Percentiles rank a stretch among this genome's conserved stretches.
Conservation (phyloP, 2,329 filamentous ascomycete species). For the Claviceps digitariae region DNA sequence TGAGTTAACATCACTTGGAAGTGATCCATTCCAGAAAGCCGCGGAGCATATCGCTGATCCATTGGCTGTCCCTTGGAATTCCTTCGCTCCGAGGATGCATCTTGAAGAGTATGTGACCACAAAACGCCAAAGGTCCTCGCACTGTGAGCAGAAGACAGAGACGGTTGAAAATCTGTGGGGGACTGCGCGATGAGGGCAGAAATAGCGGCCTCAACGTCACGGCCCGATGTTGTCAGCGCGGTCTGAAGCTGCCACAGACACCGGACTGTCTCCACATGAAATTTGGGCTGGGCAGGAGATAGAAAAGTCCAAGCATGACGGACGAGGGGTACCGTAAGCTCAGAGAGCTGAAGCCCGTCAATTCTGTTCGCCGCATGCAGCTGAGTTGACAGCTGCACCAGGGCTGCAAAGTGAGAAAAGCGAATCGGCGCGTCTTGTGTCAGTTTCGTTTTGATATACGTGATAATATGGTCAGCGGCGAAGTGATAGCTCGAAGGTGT, state of each 20-base stretch:
- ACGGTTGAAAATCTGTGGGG: neutral
- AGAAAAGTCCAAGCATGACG: constrained; percentile 66
- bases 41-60: constrained; percentile 20
- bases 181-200: constrained; percentile 45
- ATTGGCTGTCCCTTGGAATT: constrained; percentile 29
- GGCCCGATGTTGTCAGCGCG: constrained; percentile 50
- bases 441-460: constrained; percentile 37
- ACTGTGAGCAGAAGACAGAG: constrained; percentile 34
- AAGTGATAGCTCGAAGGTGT: constrained; percentile 27
- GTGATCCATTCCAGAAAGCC: constrained; percentile 43
- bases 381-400: constrained; percentile 43
- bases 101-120: constrained; percentile 68
- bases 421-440: constrained; percentile 23
- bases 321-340: constrained; percentile 55
- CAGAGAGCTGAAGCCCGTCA: constrained; percentile 37
- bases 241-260: constrained; percentile 77
- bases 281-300: constrained; percentile 73
- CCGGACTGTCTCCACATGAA: constrained; percentile 84
- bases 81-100: constrained; percentile 39
- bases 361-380: constrained; percentile 42
- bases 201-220: constrained; percentile 70
- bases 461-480: constrained; percentile 33
- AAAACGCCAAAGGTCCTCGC: constrained; percentile 60
- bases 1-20: constrained; percentile 65
- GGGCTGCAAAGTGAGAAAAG: constrained; percentile 44